A percentile compares a stretch with the other conserved stretches of the same genome.
Conservation (phyloP, 108 stramenopile species). For the Asterionellopsis glacialis region DNA sequence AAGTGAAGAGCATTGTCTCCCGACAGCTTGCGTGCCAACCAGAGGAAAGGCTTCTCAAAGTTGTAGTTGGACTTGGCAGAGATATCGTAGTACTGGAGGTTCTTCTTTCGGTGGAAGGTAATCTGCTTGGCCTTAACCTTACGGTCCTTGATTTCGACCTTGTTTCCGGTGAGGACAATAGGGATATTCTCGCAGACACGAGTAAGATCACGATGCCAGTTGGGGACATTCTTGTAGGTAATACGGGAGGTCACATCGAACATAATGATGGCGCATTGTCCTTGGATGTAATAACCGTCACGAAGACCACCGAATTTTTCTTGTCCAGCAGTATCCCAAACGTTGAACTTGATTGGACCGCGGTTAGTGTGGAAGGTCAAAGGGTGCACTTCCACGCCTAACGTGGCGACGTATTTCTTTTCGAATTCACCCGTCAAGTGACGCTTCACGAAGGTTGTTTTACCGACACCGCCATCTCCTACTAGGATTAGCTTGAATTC, state of each 20-base stretch:
- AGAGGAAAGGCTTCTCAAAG: constrained; percentile 99
- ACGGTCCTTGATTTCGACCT: constrained; percentile 99
- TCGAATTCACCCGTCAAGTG: constrained; percentile 99
- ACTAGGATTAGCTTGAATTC: constrained; percentile 99
- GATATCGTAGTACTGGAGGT: constrained; percentile 99
- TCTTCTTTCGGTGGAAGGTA: constrained; percentile 99
- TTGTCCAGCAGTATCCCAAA: constrained; percentile 99
- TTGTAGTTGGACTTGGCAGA: constrained; percentile 99
- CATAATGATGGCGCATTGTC: constrained; percentile 99
- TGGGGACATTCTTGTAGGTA: constrained; percentile 99
- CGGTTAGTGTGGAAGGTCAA: constrained; percentile 97
- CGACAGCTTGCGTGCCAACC: constrained; percentile 97
- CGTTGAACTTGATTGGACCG: constrained; percentile 99
- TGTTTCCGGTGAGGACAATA: constrained; percentile 98
- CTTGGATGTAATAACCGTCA: constrained; percentile 98
- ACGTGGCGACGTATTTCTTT: constrained; percentile 97
- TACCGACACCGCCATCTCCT: constrained; percentile 97
- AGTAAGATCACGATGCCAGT: constrained; percentile 99
- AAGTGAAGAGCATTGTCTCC: constrained; percentile 96
- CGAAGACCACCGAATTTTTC: constrained; percentile 98
- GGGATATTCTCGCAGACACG: constrained; percentile 99
- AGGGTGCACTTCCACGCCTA: constrained; percentile 96
- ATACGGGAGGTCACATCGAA: constrained; percentile 96
- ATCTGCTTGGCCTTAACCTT: constrained; percentile 99
- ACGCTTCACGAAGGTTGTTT: constrained; percentile 99